Evolutionary conservation across 2,329 filamentous ascomycete species (phyloP).

Genomic region (Colletotrichum truncatum): DNA sequence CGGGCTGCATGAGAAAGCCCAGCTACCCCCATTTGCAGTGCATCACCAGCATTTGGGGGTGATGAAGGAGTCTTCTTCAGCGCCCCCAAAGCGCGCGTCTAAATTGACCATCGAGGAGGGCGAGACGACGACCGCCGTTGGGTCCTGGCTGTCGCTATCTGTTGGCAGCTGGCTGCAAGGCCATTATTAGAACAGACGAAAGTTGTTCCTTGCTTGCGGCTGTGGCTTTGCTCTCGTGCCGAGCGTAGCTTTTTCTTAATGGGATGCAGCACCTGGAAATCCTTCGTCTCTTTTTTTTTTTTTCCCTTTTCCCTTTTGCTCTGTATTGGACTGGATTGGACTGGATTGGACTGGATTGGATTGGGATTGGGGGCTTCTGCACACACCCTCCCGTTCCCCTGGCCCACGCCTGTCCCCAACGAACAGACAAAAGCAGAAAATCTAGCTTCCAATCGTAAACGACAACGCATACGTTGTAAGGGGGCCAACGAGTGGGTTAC

Average conservation of each 20-base stretch:
- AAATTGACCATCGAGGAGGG: constrained; percentile 3
- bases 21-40: constrained; percentile 6
- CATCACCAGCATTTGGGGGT: constrained; percentile 13
- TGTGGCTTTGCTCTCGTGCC: not conserved
- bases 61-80: not conserved
- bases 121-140: not conserved
- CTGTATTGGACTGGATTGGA: too few relatives aligned
- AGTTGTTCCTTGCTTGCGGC: not conserved
- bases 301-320: constrained; percentile 7
- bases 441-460: constrained; percentile 4
- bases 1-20: constrained; percentile 19
- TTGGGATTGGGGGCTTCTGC: constrained; percentile 8
- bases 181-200: constrained; percentile 12
- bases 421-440: constrained; percentile 6
- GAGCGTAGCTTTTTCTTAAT: not conserved
- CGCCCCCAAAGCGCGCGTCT: constrained; percentile 28
- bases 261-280: constrained; percentile 7
- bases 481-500: not conserved
- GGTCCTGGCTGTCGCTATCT: not conserved
- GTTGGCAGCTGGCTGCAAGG: constrained; percentile 1
- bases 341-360: too few relatives aligned
- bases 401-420: not conserved
- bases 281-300: constrained; percentile 7
- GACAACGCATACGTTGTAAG: not conserved
- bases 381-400: constrained; percentile 2